phyloP scores from a whole-genome alignment of 2,329 filamentous ascomycete genomes.

The Elsinoe necatrix region DNA sequence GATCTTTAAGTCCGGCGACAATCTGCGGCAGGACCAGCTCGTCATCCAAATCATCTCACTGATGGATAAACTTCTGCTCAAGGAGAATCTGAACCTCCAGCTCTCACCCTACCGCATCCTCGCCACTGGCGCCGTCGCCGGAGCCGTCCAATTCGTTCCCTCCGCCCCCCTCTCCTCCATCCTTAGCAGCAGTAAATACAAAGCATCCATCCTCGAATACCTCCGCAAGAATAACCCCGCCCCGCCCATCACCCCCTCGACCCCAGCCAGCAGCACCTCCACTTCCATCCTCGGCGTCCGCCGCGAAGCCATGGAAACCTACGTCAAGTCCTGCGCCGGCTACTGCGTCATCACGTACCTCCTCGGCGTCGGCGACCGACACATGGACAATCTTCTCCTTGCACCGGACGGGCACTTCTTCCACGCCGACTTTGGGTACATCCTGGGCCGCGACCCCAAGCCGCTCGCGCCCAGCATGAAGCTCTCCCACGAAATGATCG shows the following conservation, averaged over 20 bases:
- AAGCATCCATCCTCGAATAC: conserved; percentile 68
- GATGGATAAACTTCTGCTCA: conserved; percentile 91
- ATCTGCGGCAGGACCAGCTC: conserved; percentile 90
- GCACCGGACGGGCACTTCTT: conserved; percentile 91
- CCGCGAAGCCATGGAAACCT: conserved; percentile 88
- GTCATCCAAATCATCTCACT: conserved; percentile 96
- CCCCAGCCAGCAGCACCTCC: conserved; percentile 66
- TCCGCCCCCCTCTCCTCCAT: conserved; percentile 78
- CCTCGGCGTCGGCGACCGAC: conserved; percentile 87
- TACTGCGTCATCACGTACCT: conserved; percentile 99
- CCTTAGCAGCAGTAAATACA: conserved; percentile 61
- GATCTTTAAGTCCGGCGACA: conserved; percentile 95
- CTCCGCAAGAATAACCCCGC: conserved; percentile 86
- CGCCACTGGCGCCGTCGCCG: conserved; percentile 80
- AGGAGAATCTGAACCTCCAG: conserved; percentile 93
- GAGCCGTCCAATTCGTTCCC: conserved; percentile 87
- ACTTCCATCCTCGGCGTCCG: conserved; percentile 65
- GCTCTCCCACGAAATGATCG: conserved; percentile 94
- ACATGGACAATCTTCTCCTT: conserved; percentile 89
- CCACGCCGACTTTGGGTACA: conserved; percentile 97
- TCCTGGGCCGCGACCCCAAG: conserved; percentile 92
- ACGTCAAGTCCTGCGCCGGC: conserved; percentile 89
- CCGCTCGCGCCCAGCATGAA: conserved; percentile 97
- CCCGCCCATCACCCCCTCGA: conserved; percentile 62
- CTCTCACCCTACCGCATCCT: conserved; percentile 94